Percentiles rank a stretch among this genome's conserved stretches.
Evolutionary conservation across 257 asterid species (phyloP).

Genomic region (Solanum rostratum): DNA sequence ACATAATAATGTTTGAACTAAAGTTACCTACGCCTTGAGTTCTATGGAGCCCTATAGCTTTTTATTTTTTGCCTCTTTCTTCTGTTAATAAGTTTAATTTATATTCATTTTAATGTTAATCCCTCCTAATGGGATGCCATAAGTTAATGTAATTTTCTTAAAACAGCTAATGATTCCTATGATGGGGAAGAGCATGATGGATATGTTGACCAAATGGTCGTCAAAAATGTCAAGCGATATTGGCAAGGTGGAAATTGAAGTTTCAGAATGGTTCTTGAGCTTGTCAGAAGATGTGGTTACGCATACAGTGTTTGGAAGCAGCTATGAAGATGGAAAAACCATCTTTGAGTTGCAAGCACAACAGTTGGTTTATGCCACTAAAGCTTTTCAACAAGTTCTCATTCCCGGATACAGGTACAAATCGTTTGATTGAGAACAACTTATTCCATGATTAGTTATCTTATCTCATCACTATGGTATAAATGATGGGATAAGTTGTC

Average conservation of each 20-base stretch:
- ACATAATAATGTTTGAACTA: not conserved
- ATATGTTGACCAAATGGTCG: slow-evolving; percentile 47
- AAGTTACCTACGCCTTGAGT: too few relatives aligned
- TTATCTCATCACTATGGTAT: too few relatives aligned
- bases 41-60: too few relatives aligned
- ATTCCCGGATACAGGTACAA: slow-evolving; percentile 82
- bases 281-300: slow-evolving; percentile 67
- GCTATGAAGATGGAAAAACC: slow-evolving; percentile 65
- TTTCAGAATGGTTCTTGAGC: slow-evolving; percentile 52
- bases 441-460: too few relatives aligned
- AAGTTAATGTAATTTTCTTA: not conserved
- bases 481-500: too few relatives aligned
- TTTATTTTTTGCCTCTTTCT: not conserved
- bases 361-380: slow-evolving; percentile 72
- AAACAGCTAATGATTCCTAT: slow-evolving; percentile 61
- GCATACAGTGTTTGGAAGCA: slow-evolving; percentile 60
- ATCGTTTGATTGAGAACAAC: too few relatives aligned
- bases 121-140: too few relatives aligned
- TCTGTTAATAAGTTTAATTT: not conserved
- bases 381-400: slow-evolving; percentile 60
- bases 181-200: slow-evolving; percentile 59
- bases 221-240: slow-evolving; percentile 22
- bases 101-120: too few relatives aligned
- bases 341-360: slow-evolving; percentile 67
- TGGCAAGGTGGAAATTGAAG: slow-evolving; percentile 64